Evolutionary conservation across 345 rosid genomes (phyloP).

Genomic region (Combretum micranthum): DNA sequence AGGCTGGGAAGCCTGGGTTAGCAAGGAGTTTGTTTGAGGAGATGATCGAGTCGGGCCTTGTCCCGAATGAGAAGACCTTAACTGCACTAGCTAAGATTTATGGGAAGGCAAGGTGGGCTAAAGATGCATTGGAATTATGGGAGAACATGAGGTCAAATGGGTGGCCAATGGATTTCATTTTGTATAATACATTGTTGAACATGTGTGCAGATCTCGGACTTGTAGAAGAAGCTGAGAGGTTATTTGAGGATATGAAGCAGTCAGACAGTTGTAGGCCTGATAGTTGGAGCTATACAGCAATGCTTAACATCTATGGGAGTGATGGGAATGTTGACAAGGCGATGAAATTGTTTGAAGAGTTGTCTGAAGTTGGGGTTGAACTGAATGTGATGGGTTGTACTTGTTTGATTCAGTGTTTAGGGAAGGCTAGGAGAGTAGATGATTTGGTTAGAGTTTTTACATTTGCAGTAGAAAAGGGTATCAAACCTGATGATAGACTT

Average conservation of each 20-base stretch:
- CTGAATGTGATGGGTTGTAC: constrained; percentile 90
- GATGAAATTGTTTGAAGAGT: constrained; percentile 57
- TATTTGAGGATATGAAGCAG: constrained; percentile 75
- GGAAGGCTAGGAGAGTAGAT: constrained; percentile 59
- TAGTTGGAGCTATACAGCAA: constrained; percentile 80
- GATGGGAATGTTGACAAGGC: constrained; percentile 70
- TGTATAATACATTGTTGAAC: constrained; percentile 77
- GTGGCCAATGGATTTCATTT: constrained; percentile 82
- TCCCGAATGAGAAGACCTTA: constrained; percentile 72
- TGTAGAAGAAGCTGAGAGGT: constrained; percentile 74
- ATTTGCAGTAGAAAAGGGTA: constrained; percentile 41
- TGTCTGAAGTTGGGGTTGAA: constrained; percentile 44
- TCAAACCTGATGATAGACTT: constrained; percentile 74
- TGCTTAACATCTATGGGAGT: constrained; percentile 78
- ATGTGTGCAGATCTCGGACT: constrained; percentile 91
- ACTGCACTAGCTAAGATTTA: constrained; percentile 79
- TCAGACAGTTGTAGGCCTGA: constrained; percentile 53
- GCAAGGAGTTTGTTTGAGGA: constrained; percentile 77
- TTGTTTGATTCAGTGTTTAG: constrained; percentile 77
- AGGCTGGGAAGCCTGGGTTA: constrained; percentile 84
- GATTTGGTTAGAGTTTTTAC: constrained; percentile 58
- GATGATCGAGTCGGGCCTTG: constrained; percentile 61
- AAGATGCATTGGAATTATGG: constrained; percentile 73
- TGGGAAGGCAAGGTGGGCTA: constrained; percentile 89
- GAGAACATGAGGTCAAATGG: constrained; percentile 57